A percentile compares a stretch with the other conserved stretches of the same genome.
Conservation (phyloP, 164 flowering plant genomes). For the Buxus sempervirens region DNA sequence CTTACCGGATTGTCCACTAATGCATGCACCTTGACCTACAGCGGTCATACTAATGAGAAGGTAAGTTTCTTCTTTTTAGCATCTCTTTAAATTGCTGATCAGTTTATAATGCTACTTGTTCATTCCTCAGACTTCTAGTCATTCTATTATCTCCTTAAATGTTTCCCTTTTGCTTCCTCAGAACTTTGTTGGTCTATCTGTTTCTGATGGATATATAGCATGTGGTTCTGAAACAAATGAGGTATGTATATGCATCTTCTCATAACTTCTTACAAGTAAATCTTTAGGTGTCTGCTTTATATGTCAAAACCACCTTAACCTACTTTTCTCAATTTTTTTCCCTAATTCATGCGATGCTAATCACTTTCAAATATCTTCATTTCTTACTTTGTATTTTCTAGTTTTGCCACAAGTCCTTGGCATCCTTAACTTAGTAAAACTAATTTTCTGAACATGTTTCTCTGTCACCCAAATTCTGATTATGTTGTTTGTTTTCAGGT, state of each 20-base stretch:
- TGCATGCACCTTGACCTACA: conserved; percentile 73
- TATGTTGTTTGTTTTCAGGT: conserved; percentile 44
- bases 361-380: too few relatives aligned
- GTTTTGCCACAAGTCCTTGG: too few relatives aligned
- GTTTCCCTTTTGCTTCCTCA: conserved; percentile 30
- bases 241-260: too few relatives aligned
- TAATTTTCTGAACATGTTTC: too few relatives aligned
- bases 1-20: conserved; percentile 44
- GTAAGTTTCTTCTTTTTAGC: conserved; percentile 30
- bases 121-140: background rate
- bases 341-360: too few relatives aligned
- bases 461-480: background rate
- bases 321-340: too few relatives aligned
- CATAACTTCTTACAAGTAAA: too few relatives aligned
- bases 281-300: too few relatives aligned
- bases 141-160: conserved; percentile 8
- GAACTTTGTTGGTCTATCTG: conserved; percentile 95
- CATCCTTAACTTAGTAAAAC: too few relatives aligned
- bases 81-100: background rate
- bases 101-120: background rate
- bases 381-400: too few relatives aligned
- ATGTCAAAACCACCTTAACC: too few relatives aligned
- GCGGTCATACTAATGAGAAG: conserved; percentile 95
- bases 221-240: conserved; percentile 98
- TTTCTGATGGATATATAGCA: conserved; percentile 80